Conservation (phyloP, 2,329 filamentous ascomycete species). For the Aspergillus puulaauensis region DNA sequence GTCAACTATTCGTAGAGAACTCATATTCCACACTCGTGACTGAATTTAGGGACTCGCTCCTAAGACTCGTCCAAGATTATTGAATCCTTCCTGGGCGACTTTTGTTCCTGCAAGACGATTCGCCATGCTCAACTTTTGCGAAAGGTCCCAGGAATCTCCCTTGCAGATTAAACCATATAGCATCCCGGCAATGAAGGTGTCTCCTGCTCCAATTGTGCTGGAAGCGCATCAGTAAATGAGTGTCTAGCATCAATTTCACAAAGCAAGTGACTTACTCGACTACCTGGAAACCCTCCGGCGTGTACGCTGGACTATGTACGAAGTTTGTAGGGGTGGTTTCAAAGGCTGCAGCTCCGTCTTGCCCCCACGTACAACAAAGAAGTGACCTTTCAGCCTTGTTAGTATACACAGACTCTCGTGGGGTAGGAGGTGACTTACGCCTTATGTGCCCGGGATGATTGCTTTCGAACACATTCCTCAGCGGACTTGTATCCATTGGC, state of each 20-base stretch:
- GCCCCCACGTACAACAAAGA: constrained; percentile 61
- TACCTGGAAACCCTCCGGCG: constrained; percentile 42
- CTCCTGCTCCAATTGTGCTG: constrained; percentile 71
- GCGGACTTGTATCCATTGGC: constrained; percentile 46
- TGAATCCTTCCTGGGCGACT: constrained; percentile 66
- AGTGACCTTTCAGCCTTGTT: constrained; percentile 39
- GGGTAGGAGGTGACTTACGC: constrained; percentile 43
- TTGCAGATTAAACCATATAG: constrained; percentile 60
- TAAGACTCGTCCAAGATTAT: constrained; percentile 44
- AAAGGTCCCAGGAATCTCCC: constrained; percentile 49
- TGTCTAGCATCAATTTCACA: neutral
- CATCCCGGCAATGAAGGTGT: constrained; percentile 73
- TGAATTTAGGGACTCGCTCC: no score
- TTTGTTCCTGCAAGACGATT: constrained; percentile 68
- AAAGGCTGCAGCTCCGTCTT: constrained; percentile 52
- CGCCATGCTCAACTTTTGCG: constrained; percentile 58
- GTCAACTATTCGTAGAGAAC: no score
- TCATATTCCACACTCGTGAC: no score
- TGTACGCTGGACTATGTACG: constrained; percentile 47
- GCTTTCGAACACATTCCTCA: constrained; percentile 51
- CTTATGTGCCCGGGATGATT: constrained; percentile 42
- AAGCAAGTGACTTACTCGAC: constrained; percentile 56
- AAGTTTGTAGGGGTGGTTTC: constrained; percentile 34
- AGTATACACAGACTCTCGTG: neutral
- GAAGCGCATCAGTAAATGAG: neutral